A percentile compares a stretch with the other conserved stretches of the same genome.
phyloP scores from a whole-genome alignment of 441 rosid species.

The Adansonia grandidieri region DNA sequence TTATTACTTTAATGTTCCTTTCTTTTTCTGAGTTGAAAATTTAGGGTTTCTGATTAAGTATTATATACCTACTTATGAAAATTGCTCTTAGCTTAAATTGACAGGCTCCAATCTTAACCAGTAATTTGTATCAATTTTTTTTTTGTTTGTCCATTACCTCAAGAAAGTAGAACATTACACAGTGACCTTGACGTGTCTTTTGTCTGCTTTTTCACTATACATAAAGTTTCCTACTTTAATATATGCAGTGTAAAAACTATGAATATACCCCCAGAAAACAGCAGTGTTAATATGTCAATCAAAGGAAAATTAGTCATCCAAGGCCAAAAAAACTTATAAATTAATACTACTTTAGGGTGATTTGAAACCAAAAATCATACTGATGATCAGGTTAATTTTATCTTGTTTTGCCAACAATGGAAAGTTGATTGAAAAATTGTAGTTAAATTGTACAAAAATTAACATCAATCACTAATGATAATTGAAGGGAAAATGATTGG shows the following conservation, averaged over 20 bases:
- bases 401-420: no score
- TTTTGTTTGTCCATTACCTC: background rate
- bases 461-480: no score
- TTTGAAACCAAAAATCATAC: no score
- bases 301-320: conserved; percentile 4
- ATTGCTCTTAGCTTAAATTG: background rate
- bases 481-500: no score
- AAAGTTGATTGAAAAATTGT: no score
- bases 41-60: background rate
- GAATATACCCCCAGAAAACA: conserved; percentile 21
- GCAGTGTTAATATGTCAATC: conserved; percentile 23
- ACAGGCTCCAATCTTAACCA: background rate
- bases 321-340: background rate
- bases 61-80: background rate
- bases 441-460: no score
- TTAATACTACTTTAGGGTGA: background rate
- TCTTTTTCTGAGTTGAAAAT: background rate
- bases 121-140: background rate
- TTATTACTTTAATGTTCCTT: background rate
- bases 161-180: background rate
- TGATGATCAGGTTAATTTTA: no score
- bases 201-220: conserved; percentile 21
- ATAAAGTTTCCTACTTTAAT: conserved; percentile 22
- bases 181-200: conserved; percentile 18
- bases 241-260: conserved; percentile 5